These are phyloP conservation scores for Colletotrichum plurivorum DNA, from an alignment of 2,329 filamentous ascomycete genomes.

Conservation along the genomic window DNA sequence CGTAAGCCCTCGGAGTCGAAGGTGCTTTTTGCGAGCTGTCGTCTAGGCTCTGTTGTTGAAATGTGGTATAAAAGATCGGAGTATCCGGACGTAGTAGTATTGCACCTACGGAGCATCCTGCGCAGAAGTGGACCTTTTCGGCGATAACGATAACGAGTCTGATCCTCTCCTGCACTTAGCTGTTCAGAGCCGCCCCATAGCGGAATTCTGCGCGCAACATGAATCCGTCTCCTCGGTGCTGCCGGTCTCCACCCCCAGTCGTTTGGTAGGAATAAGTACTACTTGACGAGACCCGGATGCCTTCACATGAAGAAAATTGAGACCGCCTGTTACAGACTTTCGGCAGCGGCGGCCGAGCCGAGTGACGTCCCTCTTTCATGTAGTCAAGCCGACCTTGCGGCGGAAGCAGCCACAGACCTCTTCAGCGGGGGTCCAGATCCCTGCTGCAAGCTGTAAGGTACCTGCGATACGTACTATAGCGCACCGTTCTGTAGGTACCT, in stretches of 20 bases:
- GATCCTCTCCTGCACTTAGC: too few relatives aligned
- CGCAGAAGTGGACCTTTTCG: conserved; percentile 1
- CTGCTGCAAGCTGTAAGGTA: conserved; percentile 2
- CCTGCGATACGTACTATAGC: not conserved
- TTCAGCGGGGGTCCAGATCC: conserved; percentile 18
- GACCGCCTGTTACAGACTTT: conserved; percentile 12
- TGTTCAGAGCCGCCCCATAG: conserved; percentile 2
- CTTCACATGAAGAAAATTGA: not conserved
- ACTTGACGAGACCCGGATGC: not conserved
- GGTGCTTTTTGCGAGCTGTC: not conserved
- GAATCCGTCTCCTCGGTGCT: not conserved
- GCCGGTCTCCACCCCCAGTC: not conserved
- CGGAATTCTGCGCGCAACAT: conserved; percentile 16
- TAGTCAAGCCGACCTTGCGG: not conserved
- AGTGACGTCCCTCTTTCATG: not conserved
- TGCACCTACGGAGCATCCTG: not conserved
- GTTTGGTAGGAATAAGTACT: not conserved
- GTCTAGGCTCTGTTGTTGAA: not conserved
- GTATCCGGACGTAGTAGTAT: not conserved
- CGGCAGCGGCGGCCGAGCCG: conserved; percentile 5
- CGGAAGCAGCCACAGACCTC: conserved; percentile 6
- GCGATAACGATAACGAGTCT: conserved; percentile 11
- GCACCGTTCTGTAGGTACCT: not conserved
- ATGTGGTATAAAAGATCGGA: not conserved
- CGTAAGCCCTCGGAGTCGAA: not conserved